Evolutionary conservation across 176 grass and related monocot genomes (phyloP).

Genomic region (Poa annua): DNA sequence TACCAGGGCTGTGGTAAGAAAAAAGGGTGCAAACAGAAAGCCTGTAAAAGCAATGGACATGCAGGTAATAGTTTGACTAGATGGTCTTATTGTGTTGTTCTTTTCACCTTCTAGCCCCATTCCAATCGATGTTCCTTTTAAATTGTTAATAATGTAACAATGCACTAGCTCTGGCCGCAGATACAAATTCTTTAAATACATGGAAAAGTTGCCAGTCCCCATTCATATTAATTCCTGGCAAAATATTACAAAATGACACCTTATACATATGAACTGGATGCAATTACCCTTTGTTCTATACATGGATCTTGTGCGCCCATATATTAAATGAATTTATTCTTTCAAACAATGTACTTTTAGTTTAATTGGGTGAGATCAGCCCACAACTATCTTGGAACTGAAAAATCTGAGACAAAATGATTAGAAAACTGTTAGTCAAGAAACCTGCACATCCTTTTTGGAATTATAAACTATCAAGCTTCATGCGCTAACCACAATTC

Average conservation of each 20-base stretch:
- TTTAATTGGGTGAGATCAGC: constrained; percentile 6
- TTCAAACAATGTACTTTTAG: not conserved
- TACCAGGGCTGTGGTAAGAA: not conserved
- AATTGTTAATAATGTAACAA: not conserved
- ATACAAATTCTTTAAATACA: constrained; percentile 26
- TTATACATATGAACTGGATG: constrained; percentile 23
- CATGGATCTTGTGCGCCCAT: not conserved
- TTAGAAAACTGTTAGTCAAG: not conserved
- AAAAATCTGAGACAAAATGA: not conserved
- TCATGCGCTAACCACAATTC: too few relatives aligned
- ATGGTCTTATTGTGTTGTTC: not conserved
- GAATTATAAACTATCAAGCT: not conserved
- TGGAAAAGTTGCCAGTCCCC: constrained; percentile 10
- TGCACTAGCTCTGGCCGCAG: constrained; percentile 14
- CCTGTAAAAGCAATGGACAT: constrained; percentile 14
- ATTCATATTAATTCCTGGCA: not conserved
- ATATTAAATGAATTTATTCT: not conserved
- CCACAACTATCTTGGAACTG: constrained; percentile 16
- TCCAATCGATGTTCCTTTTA: constrained; percentile 2
- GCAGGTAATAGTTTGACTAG: constrained; percentile 32
- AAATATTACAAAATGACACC: constrained; percentile 22
- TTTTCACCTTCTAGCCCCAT: constrained; percentile 19
- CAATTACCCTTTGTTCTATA: not conserved
- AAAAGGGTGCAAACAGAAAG: constrained; percentile 25
- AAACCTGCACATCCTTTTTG: not conserved